Conservation (phyloP, 352 stramenopile genomes). For the Pythium aristosporum region DNA sequence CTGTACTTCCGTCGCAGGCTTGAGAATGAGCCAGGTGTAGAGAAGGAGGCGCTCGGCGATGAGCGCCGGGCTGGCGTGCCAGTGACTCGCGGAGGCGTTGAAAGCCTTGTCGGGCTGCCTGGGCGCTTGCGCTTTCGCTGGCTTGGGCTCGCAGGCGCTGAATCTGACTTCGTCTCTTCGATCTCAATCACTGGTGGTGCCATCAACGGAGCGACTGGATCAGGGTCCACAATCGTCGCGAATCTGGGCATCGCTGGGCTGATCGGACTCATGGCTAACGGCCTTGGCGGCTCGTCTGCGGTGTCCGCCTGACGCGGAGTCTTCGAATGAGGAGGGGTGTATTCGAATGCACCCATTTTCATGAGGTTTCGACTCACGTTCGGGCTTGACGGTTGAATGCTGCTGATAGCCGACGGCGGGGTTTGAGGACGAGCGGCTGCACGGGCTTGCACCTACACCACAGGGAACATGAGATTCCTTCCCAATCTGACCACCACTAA, state of each 20-base stretch:
- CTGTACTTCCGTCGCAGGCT: constrained; percentile 76
- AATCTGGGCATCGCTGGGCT: constrained; percentile 59
- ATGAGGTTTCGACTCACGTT: constrained; percentile 77
- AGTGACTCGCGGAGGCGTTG: neutral
- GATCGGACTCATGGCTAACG: constrained; percentile 33
- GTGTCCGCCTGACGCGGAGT: constrained; percentile 29
- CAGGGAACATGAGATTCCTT: neutral
- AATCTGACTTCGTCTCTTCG: constrained; percentile 23
- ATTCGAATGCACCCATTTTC: constrained; percentile 80
- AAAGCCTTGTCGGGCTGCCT: constrained; percentile 8
- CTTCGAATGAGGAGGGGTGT: constrained; percentile 48
- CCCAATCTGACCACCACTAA: neutral
- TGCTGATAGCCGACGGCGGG: constrained; percentile 71
- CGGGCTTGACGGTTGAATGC: constrained; percentile 58
- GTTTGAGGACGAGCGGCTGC: constrained; percentile 35
- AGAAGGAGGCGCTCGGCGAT: constrained; percentile 20
- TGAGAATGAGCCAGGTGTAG: constrained; percentile 29
- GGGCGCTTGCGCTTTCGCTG: constrained; percentile 55
- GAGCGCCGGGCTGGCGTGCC: constrained; percentile 13
- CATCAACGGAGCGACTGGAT: constrained; percentile 3
- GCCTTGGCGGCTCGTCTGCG: constrained; percentile 4
- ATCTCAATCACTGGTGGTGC: constrained; percentile 2
- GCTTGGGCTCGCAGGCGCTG: constrained; percentile 26
- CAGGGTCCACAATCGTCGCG: constrained; percentile 41
- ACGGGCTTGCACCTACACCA: constrained; percentile 14